Evolutionary conservation across 2,329 filamentous ascomycete genomes (phyloP), one percentile per base, ranked within the genome.

Genomic region (Fusarium sp.): DNA sequence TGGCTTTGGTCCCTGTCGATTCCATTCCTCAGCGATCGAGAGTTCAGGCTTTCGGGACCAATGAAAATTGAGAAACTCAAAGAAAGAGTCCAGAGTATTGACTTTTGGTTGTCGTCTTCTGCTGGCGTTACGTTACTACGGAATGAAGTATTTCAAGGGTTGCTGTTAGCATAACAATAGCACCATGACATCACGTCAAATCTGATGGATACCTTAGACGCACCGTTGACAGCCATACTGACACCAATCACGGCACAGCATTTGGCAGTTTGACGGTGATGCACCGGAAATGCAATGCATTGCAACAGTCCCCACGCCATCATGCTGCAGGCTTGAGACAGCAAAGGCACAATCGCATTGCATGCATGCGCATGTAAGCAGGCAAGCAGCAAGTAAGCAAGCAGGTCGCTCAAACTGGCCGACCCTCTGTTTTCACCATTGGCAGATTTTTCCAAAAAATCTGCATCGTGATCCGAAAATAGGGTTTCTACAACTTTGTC

Each of bases 261-360:
- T 29, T 47, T 66, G 33, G 48, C 43, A 66, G 24, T 37, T 49
- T 28, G 43, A 39, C 65, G 35, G 60, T 33, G 47, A 69, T 48
- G 66, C 35, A 50, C 42, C 61, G 60, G 58, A 50, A 54, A 69
- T 69, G 66, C 66, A 69, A 63, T 66, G 61, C 66, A 69, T 57
- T 66, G 61, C 66, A 69, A 46, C 55, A 59, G 28, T 54, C 50
- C 47, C 49, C 46, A 49, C 53, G 60, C 65, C 44, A 58, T 59
- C 55, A 38, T 37, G 33, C 39, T 35, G 49, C 28, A 57, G 43
- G 16, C 33, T 29, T 21, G 49, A 56, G 26, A 47, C 35, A 55
- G 21, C 43, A 9, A 42, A 16, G 23, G 28, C 24, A 52, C 24
- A 52, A 52, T 49, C 42, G 42, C 29, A 23, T 63, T 50, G n/a